These are phyloP conservation scores for Purpureocillium takamizusanense DNA, from an alignment of 2,329 filamentous ascomycete species.

Conservation along the genomic window DNA sequence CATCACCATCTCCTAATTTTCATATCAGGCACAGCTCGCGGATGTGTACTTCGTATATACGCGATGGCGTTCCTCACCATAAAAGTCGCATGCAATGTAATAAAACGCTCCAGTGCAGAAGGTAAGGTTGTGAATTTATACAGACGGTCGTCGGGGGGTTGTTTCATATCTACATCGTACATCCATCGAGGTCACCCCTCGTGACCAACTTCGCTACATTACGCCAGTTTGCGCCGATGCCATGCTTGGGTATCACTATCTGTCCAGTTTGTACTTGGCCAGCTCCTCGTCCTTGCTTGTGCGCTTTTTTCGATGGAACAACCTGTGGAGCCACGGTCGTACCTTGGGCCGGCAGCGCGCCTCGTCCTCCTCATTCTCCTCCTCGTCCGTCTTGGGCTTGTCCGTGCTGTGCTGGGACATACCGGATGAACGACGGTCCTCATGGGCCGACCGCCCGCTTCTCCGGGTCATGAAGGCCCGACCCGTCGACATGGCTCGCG, in stretches of 20 bases:
- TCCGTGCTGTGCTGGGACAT: neutral
- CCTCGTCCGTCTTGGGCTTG: neutral
- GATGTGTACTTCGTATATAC: too few relatives aligned
- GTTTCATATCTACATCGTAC: too few relatives aligned
- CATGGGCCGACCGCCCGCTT: slow-evolving; percentile 2
- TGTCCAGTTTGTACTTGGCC: slow-evolving; percentile 1
- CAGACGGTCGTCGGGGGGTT: too few relatives aligned
- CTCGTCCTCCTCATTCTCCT: neutral
- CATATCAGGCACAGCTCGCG: too few relatives aligned
- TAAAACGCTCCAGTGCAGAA: too few relatives aligned
- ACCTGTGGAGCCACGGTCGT: slow-evolving; percentile 9
- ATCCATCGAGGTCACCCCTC: too few relatives aligned
- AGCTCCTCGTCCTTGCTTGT: neutral
- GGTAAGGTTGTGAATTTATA: too few relatives aligned
- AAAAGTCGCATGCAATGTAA: too few relatives aligned
- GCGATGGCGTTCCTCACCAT: too few relatives aligned
- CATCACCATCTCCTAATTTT: too few relatives aligned
- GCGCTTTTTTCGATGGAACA: slow-evolving; percentile 5
- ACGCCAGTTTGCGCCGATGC: neutral
- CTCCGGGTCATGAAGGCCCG: slow-evolving; percentile 16
- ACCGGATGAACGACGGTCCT: neutral
- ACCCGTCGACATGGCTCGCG: slow-evolving; percentile 14
- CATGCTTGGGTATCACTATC: neutral
- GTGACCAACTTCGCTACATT: too few relatives aligned
- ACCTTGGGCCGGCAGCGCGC: slow-evolving; percentile 4